Percentiles rank a stretch among this genome's conserved stretches.
Evolutionary conservation across 2,329 filamentous ascomycete genomes (phyloP).

Genomic region (Teratosphaeria viscida): DNA sequence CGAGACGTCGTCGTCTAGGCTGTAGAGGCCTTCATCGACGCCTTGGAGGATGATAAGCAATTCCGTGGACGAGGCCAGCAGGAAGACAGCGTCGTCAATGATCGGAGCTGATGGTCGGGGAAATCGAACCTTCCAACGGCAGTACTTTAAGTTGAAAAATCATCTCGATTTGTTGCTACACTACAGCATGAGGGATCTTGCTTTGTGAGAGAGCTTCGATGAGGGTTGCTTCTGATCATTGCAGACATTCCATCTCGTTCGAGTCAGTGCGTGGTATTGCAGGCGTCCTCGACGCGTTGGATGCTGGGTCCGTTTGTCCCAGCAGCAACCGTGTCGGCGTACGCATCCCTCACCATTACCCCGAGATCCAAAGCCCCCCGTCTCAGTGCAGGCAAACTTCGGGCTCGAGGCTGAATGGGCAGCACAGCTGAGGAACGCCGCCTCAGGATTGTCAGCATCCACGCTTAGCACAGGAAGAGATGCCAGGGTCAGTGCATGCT

Average conservation of each 20-base stretch:
- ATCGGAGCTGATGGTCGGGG: conserved; percentile 12
- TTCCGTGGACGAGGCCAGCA: conserved; percentile 30
- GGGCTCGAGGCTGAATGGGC: no score
- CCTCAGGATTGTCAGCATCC: no score
- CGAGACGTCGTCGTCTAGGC: conserved; percentile 38
- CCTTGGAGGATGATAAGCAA: conserved; percentile 45
- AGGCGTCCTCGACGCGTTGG: not conserved
- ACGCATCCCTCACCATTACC: no score
- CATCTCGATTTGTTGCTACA: conserved; percentile 16
- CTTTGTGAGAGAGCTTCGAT: conserved; percentile 20
- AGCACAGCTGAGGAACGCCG: no score
- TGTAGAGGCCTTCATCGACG: conserved; percentile 41
- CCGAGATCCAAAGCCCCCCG: no score
- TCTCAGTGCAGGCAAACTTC: no score
- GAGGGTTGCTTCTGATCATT: conserved; percentile 14
- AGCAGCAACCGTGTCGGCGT: not conserved
- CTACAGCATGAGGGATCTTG: conserved; percentile 21
- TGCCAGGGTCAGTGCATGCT: no score
- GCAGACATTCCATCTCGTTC: not conserved
- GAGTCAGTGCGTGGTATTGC: no score
- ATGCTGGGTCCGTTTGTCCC: not conserved
- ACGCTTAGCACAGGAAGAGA: no score
- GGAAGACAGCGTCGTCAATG: conserved; percentile 20
- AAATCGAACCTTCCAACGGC: conserved; percentile 15
- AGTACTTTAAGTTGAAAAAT: conserved; percentile 20